phyloP scores from a whole-genome alignment of 192 early-diverging fungal genomes.

The Gryganskiella cystojenkinii region DNA sequence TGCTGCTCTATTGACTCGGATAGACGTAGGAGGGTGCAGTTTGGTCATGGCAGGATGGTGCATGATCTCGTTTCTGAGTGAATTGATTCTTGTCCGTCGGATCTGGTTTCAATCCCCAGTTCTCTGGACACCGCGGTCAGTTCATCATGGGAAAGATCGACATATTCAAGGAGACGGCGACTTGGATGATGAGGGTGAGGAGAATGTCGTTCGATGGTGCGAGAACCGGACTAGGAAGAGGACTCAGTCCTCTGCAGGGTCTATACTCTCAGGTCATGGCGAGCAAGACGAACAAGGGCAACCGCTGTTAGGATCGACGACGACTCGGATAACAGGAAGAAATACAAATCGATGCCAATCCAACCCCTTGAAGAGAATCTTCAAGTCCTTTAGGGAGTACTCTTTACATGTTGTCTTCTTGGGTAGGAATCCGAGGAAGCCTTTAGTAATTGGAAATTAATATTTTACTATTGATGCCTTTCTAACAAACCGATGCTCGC shows the following conservation, averaged over 20 bases:
- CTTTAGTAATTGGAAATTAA: too few relatives aligned
- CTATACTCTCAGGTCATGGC: background rate
- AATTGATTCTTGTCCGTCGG: constrained; percentile 21
- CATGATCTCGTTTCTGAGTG: constrained; percentile 18
- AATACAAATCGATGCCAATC: background rate
- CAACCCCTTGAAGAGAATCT: background rate
- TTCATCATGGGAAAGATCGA: background rate
- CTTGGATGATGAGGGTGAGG: too few relatives aligned
- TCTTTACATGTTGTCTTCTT: constrained; percentile 34
- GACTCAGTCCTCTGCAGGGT: too few relatives aligned
- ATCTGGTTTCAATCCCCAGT: constrained; percentile 23
- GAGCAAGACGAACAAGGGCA: background rate
- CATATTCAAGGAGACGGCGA: background rate
- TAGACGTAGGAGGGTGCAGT: constrained; percentile 28
- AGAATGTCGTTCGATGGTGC: too few relatives aligned
- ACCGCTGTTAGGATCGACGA: too few relatives aligned
- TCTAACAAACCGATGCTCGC: background rate
- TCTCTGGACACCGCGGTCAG: constrained; percentile 20
- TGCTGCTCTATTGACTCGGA: constrained; percentile 25
- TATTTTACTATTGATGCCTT: too few relatives aligned
- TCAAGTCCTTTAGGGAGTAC: constrained; percentile 22
- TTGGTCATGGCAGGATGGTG: constrained; percentile 35
- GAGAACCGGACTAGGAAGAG: too few relatives aligned
- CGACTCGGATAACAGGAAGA: background rate
- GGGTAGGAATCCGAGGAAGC: constrained; percentile 8